A percentile compares a stretch with the other conserved stretches of the same genome.
Conservation (phyloP, 2,329 filamentous ascomycete genomes). For the Aspergillus quadrilineatus region DNA sequence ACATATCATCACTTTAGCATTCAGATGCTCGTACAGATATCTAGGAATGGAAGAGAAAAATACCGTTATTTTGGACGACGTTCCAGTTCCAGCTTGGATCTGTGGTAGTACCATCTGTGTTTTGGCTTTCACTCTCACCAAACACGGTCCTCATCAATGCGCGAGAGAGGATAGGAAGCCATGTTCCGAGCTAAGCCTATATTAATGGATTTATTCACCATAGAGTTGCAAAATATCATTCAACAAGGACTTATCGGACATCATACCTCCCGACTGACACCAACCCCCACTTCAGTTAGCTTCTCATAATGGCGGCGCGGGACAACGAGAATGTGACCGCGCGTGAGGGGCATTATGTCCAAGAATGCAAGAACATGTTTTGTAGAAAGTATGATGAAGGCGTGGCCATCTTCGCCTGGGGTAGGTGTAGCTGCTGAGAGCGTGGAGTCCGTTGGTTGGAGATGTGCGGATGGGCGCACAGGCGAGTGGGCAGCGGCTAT, state of each 20-base stretch:
- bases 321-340: slow-evolving; percentile 79
- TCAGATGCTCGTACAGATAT: not conserved
- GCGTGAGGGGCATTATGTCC: slow-evolving; percentile 85
- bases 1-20: not conserved
- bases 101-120: slow-evolving; percentile 6
- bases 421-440: slow-evolving; percentile 23
- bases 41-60: slow-evolving; percentile 1
- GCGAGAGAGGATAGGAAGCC: slow-evolving; percentile 58
- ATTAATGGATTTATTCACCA: not conserved
- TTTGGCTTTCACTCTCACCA: slow-evolving; percentile 26
- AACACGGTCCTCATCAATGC: slow-evolving; percentile 71
- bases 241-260: too few relatives aligned
- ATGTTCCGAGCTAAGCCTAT: slow-evolving; percentile 42
- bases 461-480: slow-evolving; percentile 25
- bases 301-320: slow-evolving; percentile 76
- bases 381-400: slow-evolving; percentile 71
- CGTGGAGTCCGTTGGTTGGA: slow-evolving; percentile 13
- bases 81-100: slow-evolving; percentile 92
- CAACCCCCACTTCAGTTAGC: slow-evolving; percentile 65
- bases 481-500: slow-evolving; percentile 55
- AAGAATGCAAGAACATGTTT: slow-evolving; percentile 79
- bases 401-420: slow-evolving; percentile 19
- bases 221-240: not conserved
- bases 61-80: slow-evolving; percentile 90
- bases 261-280: slow-evolving; percentile 67